Evolutionary conservation across 352 stramenopile species (phyloP).

Genomic region (Phytophthora pisi): DNA sequence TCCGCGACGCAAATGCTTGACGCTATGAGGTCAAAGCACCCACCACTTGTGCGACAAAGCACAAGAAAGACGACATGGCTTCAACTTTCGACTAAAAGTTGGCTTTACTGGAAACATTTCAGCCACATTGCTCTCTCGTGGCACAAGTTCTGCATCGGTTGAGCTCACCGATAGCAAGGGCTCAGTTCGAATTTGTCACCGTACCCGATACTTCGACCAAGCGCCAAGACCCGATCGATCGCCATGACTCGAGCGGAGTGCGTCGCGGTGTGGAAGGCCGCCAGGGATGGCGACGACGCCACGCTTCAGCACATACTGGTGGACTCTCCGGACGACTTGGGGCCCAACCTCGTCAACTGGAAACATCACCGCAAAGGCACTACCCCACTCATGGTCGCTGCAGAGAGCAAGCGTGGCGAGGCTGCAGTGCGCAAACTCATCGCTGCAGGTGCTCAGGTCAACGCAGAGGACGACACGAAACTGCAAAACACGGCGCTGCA

Average conservation of each 20-base stretch:
- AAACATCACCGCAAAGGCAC: constrained; percentile 49
- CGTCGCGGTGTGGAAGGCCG: constrained; percentile 40
- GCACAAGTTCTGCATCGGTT: neutral
- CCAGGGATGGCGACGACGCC: constrained; percentile 32
- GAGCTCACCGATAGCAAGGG: neutral
- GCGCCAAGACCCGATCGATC: neutral
- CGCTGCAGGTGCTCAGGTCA: constrained; percentile 50
- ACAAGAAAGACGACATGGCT: constrained; percentile 13
- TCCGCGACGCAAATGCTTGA: too few relatives aligned
- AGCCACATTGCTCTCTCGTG: constrained; percentile 14
- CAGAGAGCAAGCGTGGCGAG: constrained; percentile 32
- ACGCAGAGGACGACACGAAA: constrained; percentile 43
- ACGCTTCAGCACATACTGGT: constrained; percentile 34
- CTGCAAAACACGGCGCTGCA: constrained; percentile 71
- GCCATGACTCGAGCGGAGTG: constrained; percentile 42
- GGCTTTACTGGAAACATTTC: constrained; percentile 20
- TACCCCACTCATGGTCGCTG: constrained; percentile 72
- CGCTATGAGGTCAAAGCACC: neutral
- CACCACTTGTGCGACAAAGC: constrained; percentile 20
- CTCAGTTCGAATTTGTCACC: constrained; percentile 25
- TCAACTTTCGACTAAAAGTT: constrained; percentile 14
- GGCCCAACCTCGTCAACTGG: constrained; percentile 42
- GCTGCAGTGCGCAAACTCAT: constrained; percentile 43
- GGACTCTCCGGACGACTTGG: constrained; percentile 25
- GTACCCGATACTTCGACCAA: neutral